phyloP scores from a whole-genome alignment of 805 yeast genomes.

The Wickerhamiella cacticola region DNA sequence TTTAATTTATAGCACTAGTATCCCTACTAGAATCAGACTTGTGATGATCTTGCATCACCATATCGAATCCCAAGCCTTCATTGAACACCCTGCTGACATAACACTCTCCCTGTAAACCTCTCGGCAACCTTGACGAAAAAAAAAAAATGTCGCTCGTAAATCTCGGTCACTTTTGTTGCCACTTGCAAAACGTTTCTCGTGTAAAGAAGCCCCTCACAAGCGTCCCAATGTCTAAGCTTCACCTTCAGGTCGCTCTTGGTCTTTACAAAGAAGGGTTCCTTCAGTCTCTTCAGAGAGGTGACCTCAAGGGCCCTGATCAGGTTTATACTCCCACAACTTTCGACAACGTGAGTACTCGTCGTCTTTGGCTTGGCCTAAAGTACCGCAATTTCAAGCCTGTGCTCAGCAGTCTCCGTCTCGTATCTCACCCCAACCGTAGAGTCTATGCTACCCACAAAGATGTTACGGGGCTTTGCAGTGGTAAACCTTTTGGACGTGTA shows the following conservation, averaged over 20 bases:
- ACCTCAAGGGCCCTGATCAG: constrained; percentile 68
- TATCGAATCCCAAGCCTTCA: no score
- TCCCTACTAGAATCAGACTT: no score
- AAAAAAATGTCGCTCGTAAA: constrained; percentile 66
- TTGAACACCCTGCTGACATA: background rate
- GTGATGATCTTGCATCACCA: no score
- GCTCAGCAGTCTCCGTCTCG: constrained; percentile 52
- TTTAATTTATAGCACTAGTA: no score
- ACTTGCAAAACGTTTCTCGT: constrained; percentile 74
- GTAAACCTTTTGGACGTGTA: constrained; percentile 60
- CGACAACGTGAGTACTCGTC: constrained; percentile 72
- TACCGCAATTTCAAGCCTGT: constrained; percentile 74
- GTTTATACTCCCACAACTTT: constrained; percentile 53
- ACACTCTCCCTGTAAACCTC: background rate
- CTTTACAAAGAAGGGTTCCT: constrained; percentile 86
- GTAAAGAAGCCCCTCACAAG: constrained; percentile 64
- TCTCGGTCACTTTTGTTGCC: constrained; percentile 75
- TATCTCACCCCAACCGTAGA: constrained; percentile 76
- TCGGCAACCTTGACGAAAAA: background rate
- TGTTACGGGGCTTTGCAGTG: constrained; percentile 60
- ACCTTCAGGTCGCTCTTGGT: constrained; percentile 70
- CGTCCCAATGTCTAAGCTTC: constrained; percentile 71
- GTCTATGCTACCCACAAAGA: constrained; percentile 53
- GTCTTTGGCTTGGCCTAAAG: constrained; percentile 86
- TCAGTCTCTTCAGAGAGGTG: constrained; percentile 73